A percentile compares a stretch with the other conserved stretches of the same genome.
Evolutionary conservation across 108 stramenopile species (phyloP).

Genomic region (Stephanodiscus minutulus): DNA sequence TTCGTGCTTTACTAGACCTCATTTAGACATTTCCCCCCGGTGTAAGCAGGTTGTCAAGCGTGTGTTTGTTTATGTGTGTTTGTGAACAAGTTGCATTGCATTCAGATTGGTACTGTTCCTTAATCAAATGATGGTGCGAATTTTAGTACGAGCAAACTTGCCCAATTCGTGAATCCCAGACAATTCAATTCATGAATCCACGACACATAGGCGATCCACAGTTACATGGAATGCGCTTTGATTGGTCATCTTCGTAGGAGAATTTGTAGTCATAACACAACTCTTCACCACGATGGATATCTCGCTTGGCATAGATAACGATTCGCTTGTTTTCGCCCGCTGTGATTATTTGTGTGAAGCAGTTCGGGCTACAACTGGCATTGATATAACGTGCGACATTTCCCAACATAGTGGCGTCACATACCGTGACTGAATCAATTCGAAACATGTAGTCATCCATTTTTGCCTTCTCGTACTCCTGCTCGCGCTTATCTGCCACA

Average conservation of each 20-base stretch:
- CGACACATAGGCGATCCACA: constrained; percentile 75
- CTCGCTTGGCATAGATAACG: constrained; percentile 91
- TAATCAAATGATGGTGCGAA: constrained; percentile 22
- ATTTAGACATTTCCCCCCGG: too few relatives aligned
- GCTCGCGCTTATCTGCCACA: constrained; percentile 89
- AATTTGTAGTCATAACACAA: constrained; percentile 99
- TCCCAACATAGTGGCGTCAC: constrained; percentile 87
- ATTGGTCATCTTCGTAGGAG: constrained; percentile 65
- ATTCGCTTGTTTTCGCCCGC: constrained; percentile 75
- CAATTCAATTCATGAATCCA: constrained; percentile 63
- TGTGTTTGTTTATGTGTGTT: neutral
- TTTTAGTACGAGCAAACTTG: too few relatives aligned
- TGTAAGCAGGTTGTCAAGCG: neutral
- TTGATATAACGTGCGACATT: constrained; percentile 97
- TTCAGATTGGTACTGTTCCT: constrained; percentile 13
- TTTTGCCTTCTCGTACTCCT: constrained; percentile 84
- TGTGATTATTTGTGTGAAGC: constrained; percentile 86
- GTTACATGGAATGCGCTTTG: constrained; percentile 71
- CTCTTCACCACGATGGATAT: constrained; percentile 91
- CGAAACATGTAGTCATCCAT: constrained; percentile 97
- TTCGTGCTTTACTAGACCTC: too few relatives aligned
- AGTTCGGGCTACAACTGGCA: constrained; percentile 92
- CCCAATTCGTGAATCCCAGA: constrained; percentile 57
- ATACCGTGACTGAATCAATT: constrained; percentile 77
- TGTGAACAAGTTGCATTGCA: neutral